Percentiles rank a stretch among this genome's conserved stretches.
Conservation (phyloP, 768 basidiomycete genomes). For the Udeniomyces megalosporus region DNA sequence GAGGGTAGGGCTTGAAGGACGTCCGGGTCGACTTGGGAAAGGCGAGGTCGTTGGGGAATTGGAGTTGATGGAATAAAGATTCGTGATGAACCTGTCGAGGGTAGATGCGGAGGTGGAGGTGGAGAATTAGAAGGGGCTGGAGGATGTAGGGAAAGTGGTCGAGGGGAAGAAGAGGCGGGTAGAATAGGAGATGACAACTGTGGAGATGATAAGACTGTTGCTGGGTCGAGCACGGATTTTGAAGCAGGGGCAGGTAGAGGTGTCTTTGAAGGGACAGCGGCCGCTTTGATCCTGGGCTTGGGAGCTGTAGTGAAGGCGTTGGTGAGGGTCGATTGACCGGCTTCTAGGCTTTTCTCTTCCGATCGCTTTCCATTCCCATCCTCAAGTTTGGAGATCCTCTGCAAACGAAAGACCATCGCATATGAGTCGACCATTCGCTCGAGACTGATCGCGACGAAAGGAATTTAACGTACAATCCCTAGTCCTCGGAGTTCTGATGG, state of each 20-base stretch:
- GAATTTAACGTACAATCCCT: neutral
- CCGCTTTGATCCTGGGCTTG: neutral
- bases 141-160: neutral
- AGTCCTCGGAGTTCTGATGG: conserved; percentile 5
- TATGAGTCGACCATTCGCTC: neutral
- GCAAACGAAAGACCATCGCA: neutral
- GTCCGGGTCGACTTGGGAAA: conserved; percentile 7
- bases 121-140: neutral
- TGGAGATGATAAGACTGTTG: too few relatives aligned
- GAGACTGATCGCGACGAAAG: neutral
- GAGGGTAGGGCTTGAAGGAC: neutral
- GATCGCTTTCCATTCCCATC: neutral
- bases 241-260: neutral
- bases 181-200: too few relatives aligned
- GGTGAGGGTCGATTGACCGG: conserved; percentile 4
- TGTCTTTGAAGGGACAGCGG: neutral
- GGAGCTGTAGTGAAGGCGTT: neutral
- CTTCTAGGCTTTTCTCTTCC: neutral
- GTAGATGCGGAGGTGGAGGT: neutral
- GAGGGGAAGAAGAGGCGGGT: neutral
- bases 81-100: neutral
- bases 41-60: neutral
- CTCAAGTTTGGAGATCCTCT: conserved; percentile 15
- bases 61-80: conserved; percentile 1
- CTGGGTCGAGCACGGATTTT: neutral